A percentile compares a stretch with the other conserved stretches of the same genome.
Conservation (phyloP, 139 green algal species). For the Pleodorina starrii region DNA sequence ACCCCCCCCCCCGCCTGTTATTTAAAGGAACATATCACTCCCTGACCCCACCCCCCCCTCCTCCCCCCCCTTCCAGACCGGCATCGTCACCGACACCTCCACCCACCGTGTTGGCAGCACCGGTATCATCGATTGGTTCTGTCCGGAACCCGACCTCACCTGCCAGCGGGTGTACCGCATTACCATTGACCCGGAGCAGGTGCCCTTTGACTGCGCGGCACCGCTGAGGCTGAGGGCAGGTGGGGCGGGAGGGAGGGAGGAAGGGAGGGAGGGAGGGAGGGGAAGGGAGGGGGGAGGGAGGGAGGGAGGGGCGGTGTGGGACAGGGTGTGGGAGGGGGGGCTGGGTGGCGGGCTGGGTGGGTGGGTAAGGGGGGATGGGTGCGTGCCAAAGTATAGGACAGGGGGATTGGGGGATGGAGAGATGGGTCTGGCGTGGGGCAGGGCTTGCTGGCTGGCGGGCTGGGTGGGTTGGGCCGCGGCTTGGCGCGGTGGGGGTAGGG, state of each 20-base stretch:
- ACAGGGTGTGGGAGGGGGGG: neutral
- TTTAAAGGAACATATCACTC: no score
- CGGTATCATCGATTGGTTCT: neutral
- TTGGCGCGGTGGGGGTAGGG: no score
- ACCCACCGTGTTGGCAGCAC: constrained; percentile 15
- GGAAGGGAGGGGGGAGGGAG: neutral
- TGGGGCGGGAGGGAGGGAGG: neutral
- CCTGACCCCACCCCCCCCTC: no score
- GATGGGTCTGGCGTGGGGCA: no score
- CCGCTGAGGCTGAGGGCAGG: constrained; percentile 4
- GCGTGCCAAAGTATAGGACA: no score
- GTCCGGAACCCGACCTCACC: neutral
- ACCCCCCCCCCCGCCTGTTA: no score
- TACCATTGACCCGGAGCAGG: neutral
- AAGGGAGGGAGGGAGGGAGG: neutral
- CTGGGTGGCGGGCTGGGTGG: no score
- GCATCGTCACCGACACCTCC: constrained; percentile 12
- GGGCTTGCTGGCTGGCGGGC: no score
- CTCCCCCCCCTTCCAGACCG: neutral
- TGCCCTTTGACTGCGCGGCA: constrained; percentile 16
- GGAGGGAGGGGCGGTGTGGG: no score
- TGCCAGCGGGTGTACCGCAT: constrained; percentile 15
- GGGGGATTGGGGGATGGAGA: no score
- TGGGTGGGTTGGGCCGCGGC: no score
- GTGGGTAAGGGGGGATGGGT: no score